Conservation (phyloP, 495 filamentous ascomycete genomes). For the Extremus antarcticus region DNA sequence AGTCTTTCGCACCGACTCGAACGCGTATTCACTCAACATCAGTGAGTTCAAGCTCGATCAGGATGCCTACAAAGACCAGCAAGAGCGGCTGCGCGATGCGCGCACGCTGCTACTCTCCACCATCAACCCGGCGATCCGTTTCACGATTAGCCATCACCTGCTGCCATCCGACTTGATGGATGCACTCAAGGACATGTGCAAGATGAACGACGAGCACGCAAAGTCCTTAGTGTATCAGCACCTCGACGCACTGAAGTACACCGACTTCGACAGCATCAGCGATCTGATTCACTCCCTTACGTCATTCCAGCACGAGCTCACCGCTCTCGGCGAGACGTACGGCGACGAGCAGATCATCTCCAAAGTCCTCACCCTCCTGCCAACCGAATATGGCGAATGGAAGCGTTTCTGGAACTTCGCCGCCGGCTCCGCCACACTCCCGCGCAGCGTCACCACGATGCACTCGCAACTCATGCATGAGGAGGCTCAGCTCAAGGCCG, state of each 20-base stretch:
- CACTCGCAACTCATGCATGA: not conserved
- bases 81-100: not conserved
- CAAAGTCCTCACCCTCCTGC: not conserved
- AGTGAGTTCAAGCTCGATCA: constrained; percentile 1
- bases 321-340: not conserved
- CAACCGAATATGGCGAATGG: not conserved
- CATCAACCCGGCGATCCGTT: not conserved
- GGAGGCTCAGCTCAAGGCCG: not conserved
- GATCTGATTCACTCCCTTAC: not conserved
- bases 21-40: not conserved
- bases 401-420: not conserved
- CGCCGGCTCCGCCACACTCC: not conserved
- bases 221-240: not conserved
- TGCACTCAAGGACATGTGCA: not conserved
- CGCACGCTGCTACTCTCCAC: not conserved
- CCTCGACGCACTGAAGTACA: not conserved
- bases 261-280: not conserved
- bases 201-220: not conserved
- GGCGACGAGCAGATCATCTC: not conserved
- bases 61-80: not conserved
- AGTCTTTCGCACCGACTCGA: not conserved
- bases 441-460: not conserved
- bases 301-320: not conserved
- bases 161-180: not conserved
- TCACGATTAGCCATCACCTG: not conserved